These are phyloP conservation scores for Boechera stricta DNA, from an alignment of 345 rosid species.

Conservation along the genomic window DNA sequence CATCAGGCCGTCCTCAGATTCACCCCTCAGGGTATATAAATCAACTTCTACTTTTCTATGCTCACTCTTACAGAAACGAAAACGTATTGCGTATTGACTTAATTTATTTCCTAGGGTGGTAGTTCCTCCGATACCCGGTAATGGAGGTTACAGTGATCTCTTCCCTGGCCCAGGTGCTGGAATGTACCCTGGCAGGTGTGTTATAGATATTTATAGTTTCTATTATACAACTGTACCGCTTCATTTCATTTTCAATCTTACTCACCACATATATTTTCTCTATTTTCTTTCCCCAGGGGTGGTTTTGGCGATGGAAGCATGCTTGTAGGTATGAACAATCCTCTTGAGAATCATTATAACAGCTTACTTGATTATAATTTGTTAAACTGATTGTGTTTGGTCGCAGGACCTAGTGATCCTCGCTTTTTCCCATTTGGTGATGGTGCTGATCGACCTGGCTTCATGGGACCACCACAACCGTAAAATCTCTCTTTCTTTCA, in stretches of 20 bases:
- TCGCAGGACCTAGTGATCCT: slow-evolving; percentile 77
- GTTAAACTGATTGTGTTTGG: slow-evolving; percentile 37
- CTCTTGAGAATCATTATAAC: slow-evolving; percentile 3
- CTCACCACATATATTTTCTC: slow-evolving; percentile 12
- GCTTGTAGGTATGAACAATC: slow-evolving; percentile 66
- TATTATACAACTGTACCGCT: not conserved
- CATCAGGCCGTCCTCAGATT: slow-evolving; percentile 48
- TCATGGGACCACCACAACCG: slow-evolving; percentile 59
- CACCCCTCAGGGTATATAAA: slow-evolving; percentile 65
- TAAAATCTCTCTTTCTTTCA: slow-evolving; percentile 46
- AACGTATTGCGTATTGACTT: not conserved
- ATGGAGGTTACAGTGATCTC: slow-evolving; percentile 55
- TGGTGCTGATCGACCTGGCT: slow-evolving; percentile 45
- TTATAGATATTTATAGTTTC: not conserved
- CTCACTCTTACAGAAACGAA: not conserved
- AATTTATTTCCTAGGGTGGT: slow-evolving; percentile 53
- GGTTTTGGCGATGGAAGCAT: slow-evolving; percentile 65
- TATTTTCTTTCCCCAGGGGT: slow-evolving; percentile 53
- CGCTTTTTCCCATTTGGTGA: slow-evolving; percentile 61
- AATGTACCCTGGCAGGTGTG: slow-evolving; percentile 66
- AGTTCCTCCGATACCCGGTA: slow-evolving; percentile 53
- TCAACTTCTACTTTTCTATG: slow-evolving; percentile 12
- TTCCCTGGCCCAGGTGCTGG: slow-evolving; percentile 85
- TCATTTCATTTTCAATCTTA: not conserved
- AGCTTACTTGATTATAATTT: slow-evolving; percentile 4